Base-by-base conservation (phyloP, 2,329 filamentous ascomycete genomes). In the Aspergillus chevalieri region DNA sequence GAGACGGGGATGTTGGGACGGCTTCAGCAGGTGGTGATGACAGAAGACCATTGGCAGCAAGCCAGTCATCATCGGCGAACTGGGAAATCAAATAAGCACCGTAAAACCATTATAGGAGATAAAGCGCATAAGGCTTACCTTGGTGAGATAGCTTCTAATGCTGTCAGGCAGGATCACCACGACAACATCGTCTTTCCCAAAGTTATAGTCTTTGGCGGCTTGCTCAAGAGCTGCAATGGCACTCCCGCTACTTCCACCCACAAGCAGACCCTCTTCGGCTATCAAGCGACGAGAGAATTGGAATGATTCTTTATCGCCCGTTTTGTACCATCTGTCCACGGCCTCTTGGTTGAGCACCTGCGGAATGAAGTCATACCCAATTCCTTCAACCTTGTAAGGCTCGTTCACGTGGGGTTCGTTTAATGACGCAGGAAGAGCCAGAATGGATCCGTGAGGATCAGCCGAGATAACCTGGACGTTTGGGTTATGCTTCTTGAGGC, bases 41-140 rank as follows among this genome's bases (percentile, higher is more conserved):
- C 22, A 97, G 80, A 21, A 98, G 87, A 67, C 92, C 86, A 73
- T 98, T 98, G 55, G 93, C 93, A 10, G 90, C 91, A 49, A 98
- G 84, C 94, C 93, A 98, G 76, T 97, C 93, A 66, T 98, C 94
- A 67, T 98, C 93, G 57, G 90, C 90, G 67, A 98, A 98, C 81
- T 80, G 53, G 26, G 28, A 61, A 59, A 44, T 50, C 22, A 15
- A 24, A 34, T 17, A 24, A 28, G 19, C 26, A 43, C 21, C 42
- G 43, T 9, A 10, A 9, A 5, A 38, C n/a, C 21, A 39, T 26
- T 7, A 3, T n/a, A 28, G 6, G n/a, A 28, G 15, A 17, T 7
- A n/a, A 14, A 10, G 19, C 7, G 14, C 8, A 24, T 10, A 15
- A 8, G 22, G 30, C 63, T 46, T 65, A 80, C 78, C 71, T 98